A percentile compares a stretch with the other conserved stretches of the same genome.
These are phyloP conservation scores for Massariosphaeria phaeospora DNA, from an alignment of 495 filamentous ascomycete genomes.

Conservation along the genomic window DNA sequence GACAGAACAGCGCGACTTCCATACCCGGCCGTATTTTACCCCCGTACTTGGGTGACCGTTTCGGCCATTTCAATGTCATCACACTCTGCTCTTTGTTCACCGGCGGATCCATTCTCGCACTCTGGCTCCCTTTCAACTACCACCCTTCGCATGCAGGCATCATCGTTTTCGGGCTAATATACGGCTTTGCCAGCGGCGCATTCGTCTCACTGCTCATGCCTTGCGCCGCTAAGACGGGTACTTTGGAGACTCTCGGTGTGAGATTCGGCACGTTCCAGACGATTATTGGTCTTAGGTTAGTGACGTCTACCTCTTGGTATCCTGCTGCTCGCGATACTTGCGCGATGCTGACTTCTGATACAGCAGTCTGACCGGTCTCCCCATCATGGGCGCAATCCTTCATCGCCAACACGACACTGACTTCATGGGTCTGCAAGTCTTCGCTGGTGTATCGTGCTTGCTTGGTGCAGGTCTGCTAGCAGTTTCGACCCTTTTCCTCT, in stretches of 20 bases:
- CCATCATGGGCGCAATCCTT: slow-evolving; percentile 3
- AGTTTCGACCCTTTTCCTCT: neutral
- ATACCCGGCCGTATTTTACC: neutral
- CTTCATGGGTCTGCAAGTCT: neutral
- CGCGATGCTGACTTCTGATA: too few species aligned
- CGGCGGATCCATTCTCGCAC: neutral
- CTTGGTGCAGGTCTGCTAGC: neutral
- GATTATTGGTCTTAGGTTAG: neutral
- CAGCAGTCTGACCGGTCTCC: neutral
- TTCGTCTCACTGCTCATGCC: slow-evolving; percentile 4
- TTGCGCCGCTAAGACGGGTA: neutral
- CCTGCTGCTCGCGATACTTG: neutral
- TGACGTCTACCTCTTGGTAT: neutral
- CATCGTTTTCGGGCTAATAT: neutral
- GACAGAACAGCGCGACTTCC: neutral
- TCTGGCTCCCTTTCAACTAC: slow-evolving; percentile 8
- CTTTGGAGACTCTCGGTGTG: neutral
- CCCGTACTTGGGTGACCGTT: neutral
- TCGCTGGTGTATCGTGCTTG: neutral
- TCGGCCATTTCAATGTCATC: neutral
- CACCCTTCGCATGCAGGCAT: neutral
- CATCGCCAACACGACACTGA: neutral
- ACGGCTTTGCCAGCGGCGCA: neutral
- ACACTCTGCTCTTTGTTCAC: neutral
- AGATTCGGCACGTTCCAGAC: slow-evolving; percentile 2